These are phyloP conservation scores for Botryotinia convoluta DNA, from an alignment of 2,329 filamentous ascomycete genomes.

Conservation along the genomic window DNA sequence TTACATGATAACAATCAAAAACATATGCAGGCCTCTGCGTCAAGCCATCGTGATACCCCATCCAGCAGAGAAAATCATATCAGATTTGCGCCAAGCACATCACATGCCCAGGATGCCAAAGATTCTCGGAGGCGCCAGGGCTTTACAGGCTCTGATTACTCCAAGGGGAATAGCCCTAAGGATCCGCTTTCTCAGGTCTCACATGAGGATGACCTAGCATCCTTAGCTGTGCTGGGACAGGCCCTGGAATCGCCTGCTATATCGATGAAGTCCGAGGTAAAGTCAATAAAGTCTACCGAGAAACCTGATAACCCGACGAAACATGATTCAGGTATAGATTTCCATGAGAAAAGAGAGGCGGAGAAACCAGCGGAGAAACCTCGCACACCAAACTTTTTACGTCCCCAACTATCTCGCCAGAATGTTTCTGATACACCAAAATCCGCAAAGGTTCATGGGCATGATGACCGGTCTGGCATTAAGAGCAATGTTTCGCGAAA, in stretches of 20 bases:
- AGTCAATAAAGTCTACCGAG: neutral
- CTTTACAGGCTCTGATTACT: neutral
- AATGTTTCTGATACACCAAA: neutral
- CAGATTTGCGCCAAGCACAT: conserved; percentile 3
- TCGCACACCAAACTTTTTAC: neutral
- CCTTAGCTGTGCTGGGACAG: conserved; percentile 24
- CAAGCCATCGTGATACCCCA: neutral
- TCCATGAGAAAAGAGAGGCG: conserved; percentile 1
- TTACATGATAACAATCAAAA: neutral
- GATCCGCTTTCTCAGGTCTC: conserved; percentile 25
- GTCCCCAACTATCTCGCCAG: neutral
- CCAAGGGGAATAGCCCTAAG: conserved; percentile 9
- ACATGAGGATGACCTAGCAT: conserved; percentile 29
- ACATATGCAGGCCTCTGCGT: neutral
- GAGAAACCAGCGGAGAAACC: neutral
- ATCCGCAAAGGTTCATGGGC: neutral
- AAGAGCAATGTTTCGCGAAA: neutral
- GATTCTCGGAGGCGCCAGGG: neutral
- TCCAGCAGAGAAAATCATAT: conserved; percentile 13
- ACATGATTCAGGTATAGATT: conserved; percentile 15
- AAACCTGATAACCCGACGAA: neutral
- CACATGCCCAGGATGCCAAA: neutral
- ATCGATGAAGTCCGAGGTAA: neutral
- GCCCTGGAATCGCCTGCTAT: conserved; percentile 20
- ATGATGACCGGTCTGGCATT: neutral